Evolutionary conservation across 176 grass and related monocot genomes (phyloP).

Genomic region (Carex parvula): DNA sequence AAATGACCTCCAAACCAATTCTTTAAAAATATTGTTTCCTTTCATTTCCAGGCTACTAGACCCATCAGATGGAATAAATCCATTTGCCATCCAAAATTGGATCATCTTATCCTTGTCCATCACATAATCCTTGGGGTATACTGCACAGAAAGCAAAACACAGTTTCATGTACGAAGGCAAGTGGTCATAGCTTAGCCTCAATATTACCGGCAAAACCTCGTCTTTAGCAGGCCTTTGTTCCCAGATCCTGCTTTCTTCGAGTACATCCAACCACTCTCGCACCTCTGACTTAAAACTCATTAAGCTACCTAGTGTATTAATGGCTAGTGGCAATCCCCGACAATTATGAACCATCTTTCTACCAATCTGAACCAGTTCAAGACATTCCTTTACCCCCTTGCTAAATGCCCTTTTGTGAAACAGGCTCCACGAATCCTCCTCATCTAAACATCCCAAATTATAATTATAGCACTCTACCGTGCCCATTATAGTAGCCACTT

Average conservation of each 20-base stretch:
- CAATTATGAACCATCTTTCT: slow-evolving; percentile 25
- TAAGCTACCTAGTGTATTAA: slow-evolving; percentile 27
- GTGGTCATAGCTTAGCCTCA: slow-evolving; percentile 32
- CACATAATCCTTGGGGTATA: slow-evolving; percentile 26
- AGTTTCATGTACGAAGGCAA: slow-evolving; percentile 4
- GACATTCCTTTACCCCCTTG: neutral
- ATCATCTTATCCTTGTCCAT: slow-evolving; percentile 32
- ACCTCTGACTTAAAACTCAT: slow-evolving; percentile 25
- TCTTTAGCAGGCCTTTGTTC: neutral
- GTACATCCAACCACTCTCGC: slow-evolving; percentile 18
- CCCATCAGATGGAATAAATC: slow-evolving; percentile 11
- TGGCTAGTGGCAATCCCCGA: slow-evolving; percentile 29
- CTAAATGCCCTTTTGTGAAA: slow-evolving; percentile 35
- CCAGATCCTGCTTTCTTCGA: neutral
- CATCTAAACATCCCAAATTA: neutral
- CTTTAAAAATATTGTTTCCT: slow-evolving; percentile 11
- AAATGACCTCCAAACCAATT: slow-evolving; percentile 29
- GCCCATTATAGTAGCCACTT: slow-evolving; percentile 22
- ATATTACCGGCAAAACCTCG: slow-evolving; percentile 15
- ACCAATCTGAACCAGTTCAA: neutral
- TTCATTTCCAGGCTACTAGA: neutral
- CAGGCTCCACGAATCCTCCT: slow-evolving; percentile 27
- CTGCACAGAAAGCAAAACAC: slow-evolving; percentile 29
- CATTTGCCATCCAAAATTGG: slow-evolving; percentile 29
- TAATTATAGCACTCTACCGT: neutral